Evolutionary conservation across 2,329 filamentous ascomycete genomes (phyloP), one percentile per base, ranked within the genome.

Genomic region (Capronia americana): DNA sequence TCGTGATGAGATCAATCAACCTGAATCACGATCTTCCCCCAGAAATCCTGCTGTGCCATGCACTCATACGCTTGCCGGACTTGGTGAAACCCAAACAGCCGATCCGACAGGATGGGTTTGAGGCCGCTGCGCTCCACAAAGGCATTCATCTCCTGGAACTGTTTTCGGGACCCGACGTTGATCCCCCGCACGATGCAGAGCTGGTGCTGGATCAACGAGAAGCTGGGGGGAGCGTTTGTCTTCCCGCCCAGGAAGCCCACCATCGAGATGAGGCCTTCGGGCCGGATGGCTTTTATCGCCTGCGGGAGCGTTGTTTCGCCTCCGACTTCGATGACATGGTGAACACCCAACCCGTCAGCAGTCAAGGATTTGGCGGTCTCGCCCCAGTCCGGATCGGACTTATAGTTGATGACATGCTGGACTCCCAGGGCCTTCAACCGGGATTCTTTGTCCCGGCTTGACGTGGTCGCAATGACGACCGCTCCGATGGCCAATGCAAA

Each of bases 261-360:
- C 63, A 85, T 79, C 51, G 74, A 75, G 67, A 84, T 79, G 3
- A 84, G 75, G 28, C 84, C 84, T 60, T 85, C 83, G 23, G 83
- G 79, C 23, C 75, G 74, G 28, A 82, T 70, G 10, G 79, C 78
- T 64, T 79, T 82, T 53, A 89, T 77, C 2, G 81, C 83, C 73
- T 89, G 81, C 3, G 78, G 71, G 67, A 91, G 80, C 0, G 87
- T 90, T 17, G 80, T 82, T 0, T 85, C 80, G 0, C 89, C 89
- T 12, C 87, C 88, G n/a, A 90, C 84, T 71, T 91, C 89, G 48
- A 90, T 72, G 38, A 91, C 79, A 66, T 88, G 81, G 71, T 90
- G 84, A 5, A 89, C 84, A 11, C 89, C 89, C 1, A 72, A 72
- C 14, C 83, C 83, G 1, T 78, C 75, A 0, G 85, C 79, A 0